Evolutionary conservation across 2,329 filamentous ascomycete genomes (phyloP).

Genomic region (Colletotrichum australisinense): DNA sequence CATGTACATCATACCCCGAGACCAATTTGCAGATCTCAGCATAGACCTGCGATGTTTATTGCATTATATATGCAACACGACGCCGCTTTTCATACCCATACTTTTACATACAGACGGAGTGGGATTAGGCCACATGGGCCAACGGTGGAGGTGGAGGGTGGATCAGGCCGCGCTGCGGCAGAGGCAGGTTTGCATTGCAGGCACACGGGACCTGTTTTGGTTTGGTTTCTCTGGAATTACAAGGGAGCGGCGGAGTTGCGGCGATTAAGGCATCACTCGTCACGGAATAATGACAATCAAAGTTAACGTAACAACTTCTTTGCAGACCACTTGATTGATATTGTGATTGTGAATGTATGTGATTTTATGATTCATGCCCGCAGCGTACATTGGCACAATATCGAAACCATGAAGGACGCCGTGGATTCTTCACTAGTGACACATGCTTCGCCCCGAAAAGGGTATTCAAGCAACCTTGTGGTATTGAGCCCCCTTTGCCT

Average conservation of each 20-base stretch:
- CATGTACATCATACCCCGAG: slow-evolving; percentile 35
- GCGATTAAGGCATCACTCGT: slow-evolving; percentile 35
- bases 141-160: neutral
- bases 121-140: slow-evolving; percentile 10
- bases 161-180: neutral
- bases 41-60: slow-evolving; percentile 23
- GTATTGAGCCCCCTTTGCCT: too few species aligned
- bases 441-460: too few species aligned
- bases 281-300: slow-evolving; percentile 35
- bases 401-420: neutral
- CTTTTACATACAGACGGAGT: slow-evolving; percentile 26
- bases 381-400: neutral
- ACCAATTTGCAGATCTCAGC: slow-evolving; percentile 31
- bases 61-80: slow-evolving; percentile 29
- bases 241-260: slow-evolving; percentile 38
- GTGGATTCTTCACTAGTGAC: too few species aligned
- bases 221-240: slow-evolving; percentile 35
- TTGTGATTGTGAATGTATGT: neutral
- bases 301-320: slow-evolving; percentile 45
- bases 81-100: slow-evolving; percentile 32
- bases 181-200: slow-evolving; percentile 12
- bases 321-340: neutral
- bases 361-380: slow-evolving; percentile 1
- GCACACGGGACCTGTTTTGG: slow-evolving; percentile 26
- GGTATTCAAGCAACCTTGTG: too few species aligned